Conservation (phyloP, 108 stramenopile genomes). For the Pelagomonas calceolata region DNA sequence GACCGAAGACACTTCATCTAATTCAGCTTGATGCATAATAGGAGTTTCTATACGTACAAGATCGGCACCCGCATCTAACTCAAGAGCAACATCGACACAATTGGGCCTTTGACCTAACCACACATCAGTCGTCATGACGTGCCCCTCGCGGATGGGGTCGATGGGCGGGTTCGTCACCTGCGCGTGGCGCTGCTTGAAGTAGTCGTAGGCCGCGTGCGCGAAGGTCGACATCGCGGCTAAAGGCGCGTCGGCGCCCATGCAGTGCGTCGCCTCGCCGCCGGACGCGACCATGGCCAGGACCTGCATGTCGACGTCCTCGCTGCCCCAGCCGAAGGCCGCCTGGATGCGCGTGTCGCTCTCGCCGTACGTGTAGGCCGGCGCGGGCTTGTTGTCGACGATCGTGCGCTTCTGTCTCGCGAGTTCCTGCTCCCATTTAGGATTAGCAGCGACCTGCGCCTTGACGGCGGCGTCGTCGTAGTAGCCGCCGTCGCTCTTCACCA, state of each 20-base stretch:
- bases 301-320: constrained; percentile 91
- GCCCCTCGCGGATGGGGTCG: constrained; percentile 87
- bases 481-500: constrained; percentile 20
- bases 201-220: constrained; percentile 80
- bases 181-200: constrained; percentile 92
- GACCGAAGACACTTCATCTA: constrained; percentile 63
- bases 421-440: not conserved
- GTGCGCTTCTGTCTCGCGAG: not conserved
- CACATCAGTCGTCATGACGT: constrained; percentile 90
- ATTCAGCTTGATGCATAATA: constrained; percentile 55
- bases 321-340: constrained; percentile 76
- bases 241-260: constrained; percentile 96
- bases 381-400: too few species aligned
- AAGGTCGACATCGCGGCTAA: constrained; percentile 72
- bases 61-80: not conserved
- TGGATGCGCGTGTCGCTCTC: constrained; percentile 27
- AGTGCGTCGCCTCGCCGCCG: constrained; percentile 88
- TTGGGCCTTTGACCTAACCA: constrained; percentile 67
- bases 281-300: constrained; percentile 72
- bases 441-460: not conserved
- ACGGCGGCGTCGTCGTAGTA: not conserved
- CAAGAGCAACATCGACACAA: constrained; percentile 17
- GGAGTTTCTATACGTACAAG: constrained; percentile 63
- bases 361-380: not conserved
- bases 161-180: constrained; percentile 97